Evolutionary conservation across 176 grass and related monocot species (phyloP), one percentile per base, ranked within the genome.

Genomic region (Oryza brachyantha): DNA sequence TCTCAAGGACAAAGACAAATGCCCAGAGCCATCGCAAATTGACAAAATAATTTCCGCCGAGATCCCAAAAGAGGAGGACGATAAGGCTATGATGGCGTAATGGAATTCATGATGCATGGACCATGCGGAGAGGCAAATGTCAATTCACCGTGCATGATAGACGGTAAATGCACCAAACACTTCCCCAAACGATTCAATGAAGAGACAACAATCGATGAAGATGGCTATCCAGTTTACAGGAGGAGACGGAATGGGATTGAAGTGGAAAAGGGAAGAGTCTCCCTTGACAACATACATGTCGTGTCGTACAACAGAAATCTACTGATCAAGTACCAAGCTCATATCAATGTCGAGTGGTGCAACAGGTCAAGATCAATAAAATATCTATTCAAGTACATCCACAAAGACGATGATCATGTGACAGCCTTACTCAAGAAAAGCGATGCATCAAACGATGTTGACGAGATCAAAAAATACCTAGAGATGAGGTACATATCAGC

Each of bases 381-480:
- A 29, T 87, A 87, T 8, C 10, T 88, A 0, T 83, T 88, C 61
- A 84, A 79, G 10, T 83, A 79, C 28, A 40, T 88, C 0, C 24
- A 58, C 14, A 75, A 89, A 55, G 81, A 12, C 0, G 14, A 65
- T 3, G 40, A 85, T n/a, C 35, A 50, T 0, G 52, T 31, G 5
- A n/a, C n/a, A n/a, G n/a, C n/a, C n/a, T n/a, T n/a, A n/a, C n/a
- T n/a, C n/a, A n/a, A n/a, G n/a, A n/a, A n/a, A n/a, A n/a, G n/a
- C n/a, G n/a, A n/a, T n/a, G n/a, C n/a, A n/a, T n/a, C n/a, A n/a
- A n/a, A n/a, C n/a, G n/a, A n/a, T n/a, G n/a, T n/a, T n/a, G 76
- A 89, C 60, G 81, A 89, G 27, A 72, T 77, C 4, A 71, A 48
- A 1, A 41, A 10, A 4, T 85, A 81, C 55, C 46, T 85, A 0